Evolutionary conservation across 202 grass and related monocot species (phyloP).

Genomic region (Dendrocalamus latiflorus): DNA sequence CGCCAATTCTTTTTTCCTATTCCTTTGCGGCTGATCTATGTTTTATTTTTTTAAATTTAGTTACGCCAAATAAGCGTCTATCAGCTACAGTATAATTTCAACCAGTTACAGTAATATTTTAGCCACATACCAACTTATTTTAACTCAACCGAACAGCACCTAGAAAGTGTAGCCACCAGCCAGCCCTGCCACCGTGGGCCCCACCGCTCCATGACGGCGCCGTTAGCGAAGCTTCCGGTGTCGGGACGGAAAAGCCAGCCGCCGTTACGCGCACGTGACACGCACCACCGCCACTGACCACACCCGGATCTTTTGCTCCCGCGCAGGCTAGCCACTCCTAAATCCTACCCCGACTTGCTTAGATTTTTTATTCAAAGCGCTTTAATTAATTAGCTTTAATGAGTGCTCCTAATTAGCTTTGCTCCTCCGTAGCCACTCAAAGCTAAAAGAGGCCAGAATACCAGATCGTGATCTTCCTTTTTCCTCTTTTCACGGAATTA

Average conservation of each 20-base stretch:
- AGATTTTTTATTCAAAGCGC: conserved; percentile 30
- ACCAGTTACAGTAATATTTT: no score
- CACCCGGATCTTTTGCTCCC: conserved; percentile 7
- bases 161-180: not conserved
- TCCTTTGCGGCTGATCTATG: no score
- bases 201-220: not conserved
- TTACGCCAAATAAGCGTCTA: no score
- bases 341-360: conserved; percentile 20
- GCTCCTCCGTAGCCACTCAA: conserved; percentile 23
- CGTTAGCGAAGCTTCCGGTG: conserved; percentile 36
- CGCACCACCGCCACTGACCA: not conserved
- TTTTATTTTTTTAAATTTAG: no score
- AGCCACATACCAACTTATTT: no score
- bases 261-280: conserved; percentile 16
- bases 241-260: not conserved
- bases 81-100: no score
- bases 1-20: no score
- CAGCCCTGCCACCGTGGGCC: not conserved
- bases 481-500: not conserved
- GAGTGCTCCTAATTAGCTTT: conserved; percentile 36
- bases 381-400: conserved; percentile 40
- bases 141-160: no score
- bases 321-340: not conserved
- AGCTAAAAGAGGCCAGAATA: not conserved
- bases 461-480: not conserved